phyloP scores from a whole-genome alignment of 2,329 filamentous ascomycete genomes.

The Colletotrichum cordylinicola region DNA sequence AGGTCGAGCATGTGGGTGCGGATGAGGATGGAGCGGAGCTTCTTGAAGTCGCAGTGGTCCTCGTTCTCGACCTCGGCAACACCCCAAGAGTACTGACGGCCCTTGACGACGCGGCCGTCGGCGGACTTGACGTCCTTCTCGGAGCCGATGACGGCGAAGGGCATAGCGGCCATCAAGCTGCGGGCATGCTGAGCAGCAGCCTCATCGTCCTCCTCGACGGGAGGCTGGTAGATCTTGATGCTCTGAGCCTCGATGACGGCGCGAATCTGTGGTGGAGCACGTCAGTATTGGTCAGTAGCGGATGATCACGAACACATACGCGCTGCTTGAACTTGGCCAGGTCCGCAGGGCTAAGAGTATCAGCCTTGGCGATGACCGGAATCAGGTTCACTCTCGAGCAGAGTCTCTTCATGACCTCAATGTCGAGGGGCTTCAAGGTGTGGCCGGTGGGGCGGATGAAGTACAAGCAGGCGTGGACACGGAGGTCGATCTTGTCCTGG shows the following conservation, averaged over 20 bases:
- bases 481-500: slow-evolving; percentile 98
- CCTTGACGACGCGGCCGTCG: slow-evolving; percentile 97
- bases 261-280: slow-evolving; percentile 69
- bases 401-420: slow-evolving; percentile 99
- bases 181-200: slow-evolving; percentile 93
- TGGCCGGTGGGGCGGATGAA: slow-evolving; percentile 99
- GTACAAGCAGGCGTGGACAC: slow-evolving; percentile 98
- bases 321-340: slow-evolving; percentile 93
- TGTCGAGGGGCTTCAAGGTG: slow-evolving; percentile 97
- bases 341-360: slow-evolving; percentile 93
- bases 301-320: slow-evolving; percentile 58
- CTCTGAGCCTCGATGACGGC: slow-evolving; percentile 97
- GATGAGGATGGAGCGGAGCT: slow-evolving; percentile 97
- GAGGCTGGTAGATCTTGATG: slow-evolving; percentile 99
- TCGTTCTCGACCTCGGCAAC: slow-evolving; percentile 99
- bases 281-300: background rate
- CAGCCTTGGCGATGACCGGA: slow-evolving; percentile 97
- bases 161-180: slow-evolving; percentile 95
- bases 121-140: slow-evolving; percentile 99
- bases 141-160: slow-evolving; percentile 97
- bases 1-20: slow-evolving; percentile 99
- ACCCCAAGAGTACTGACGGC: slow-evolving; percentile 98
- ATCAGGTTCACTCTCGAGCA: slow-evolving; percentile 98
- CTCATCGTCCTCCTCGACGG: slow-evolving; percentile 97
- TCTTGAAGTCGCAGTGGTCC: slow-evolving; percentile 99